These are phyloP conservation scores for Pythium periplocum DNA, from an alignment of 352 stramenopile genomes.

Conservation along the genomic window DNA sequence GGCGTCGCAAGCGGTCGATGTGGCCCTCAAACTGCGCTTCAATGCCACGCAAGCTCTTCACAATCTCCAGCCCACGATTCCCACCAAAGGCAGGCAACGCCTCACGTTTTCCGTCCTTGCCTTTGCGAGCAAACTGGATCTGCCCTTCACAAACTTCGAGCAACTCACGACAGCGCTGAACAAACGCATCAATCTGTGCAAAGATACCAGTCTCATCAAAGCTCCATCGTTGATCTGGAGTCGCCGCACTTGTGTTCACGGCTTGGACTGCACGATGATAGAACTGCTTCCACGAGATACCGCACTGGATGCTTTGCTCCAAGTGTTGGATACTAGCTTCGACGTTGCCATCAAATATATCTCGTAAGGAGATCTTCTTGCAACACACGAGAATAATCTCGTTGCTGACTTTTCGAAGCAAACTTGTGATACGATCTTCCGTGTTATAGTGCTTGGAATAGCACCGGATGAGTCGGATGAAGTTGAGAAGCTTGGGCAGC, in stretches of 20 bases:
- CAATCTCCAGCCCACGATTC: constrained; percentile 89
- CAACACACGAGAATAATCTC: constrained; percentile 92
- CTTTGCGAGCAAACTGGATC: constrained; percentile 93
- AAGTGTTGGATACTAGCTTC: constrained; percentile 83
- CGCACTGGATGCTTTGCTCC: constrained; percentile 90
- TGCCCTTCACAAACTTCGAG: constrained; percentile 94
- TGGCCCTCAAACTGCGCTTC: constrained; percentile 91
- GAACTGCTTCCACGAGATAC: constrained; percentile 90
- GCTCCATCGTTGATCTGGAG: constrained; percentile 70
- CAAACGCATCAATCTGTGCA: constrained; percentile 94
- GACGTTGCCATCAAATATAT: constrained; percentile 94
- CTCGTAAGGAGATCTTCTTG: constrained; percentile 79
- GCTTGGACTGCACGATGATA: constrained; percentile 60
- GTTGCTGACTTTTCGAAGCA: constrained; percentile 93
- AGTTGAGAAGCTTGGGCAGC: constrained; percentile 89
- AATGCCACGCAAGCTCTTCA: constrained; percentile 90
- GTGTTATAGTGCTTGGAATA: constrained; percentile 94
- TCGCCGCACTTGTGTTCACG: constrained; percentile 49
- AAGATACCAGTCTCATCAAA: constrained; percentile 95
- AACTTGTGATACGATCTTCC: constrained; percentile 88
- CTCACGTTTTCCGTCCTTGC: constrained; percentile 52
- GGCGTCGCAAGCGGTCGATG: constrained; percentile 79
- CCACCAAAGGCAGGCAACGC: constrained; percentile 88
- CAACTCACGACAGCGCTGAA: constrained; percentile 93
- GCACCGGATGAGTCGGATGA: constrained; percentile 93